Base-by-base conservation (phyloP, 2,329 filamentous ascomycete species). In the Sporothrix sp. region DNA sequence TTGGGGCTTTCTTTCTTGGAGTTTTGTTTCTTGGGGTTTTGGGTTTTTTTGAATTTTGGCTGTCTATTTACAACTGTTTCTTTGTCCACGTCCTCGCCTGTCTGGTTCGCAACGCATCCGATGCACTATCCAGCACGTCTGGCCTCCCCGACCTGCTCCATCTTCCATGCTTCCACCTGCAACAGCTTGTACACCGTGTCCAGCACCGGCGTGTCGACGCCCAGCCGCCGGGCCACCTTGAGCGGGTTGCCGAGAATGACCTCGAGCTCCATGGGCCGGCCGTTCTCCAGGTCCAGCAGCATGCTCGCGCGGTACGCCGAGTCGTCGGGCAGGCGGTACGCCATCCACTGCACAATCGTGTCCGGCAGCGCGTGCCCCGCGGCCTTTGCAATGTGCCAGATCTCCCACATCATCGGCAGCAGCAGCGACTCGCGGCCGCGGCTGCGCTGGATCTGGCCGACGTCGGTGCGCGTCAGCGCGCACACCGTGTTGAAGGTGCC, bases 201-300 rank as follows among this genome's bases (percentile, higher is more conserved):
- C 44, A 55, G 30, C 7, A 37, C 30, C 3, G 53, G 54, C 28
- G 48, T 50, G 6, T 35, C 21, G 18, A 55, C 54, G 14, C 54
- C 51, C 7, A 55, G 48, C 6, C 23, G 10, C 7, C 8, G 11
- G 2, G 54, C 65, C 39, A 62, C 47, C 43, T 55, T 55, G n/a
- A 63, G 58, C 16, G 55, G 56, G 51, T 65, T 65, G 14, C 63
- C 63, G n/a, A 66, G 58, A 27, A 66, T 63, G 20, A 63, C 62
- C 48, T 66, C 63, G 8, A 61, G 59, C 58, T 66, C 63, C 40
- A 66, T 40, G 1, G 32, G 55, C 51, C 56, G 59, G 14, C 54
- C 54, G n/a, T 52, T 54, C 10, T 65, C 48, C 25, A 57, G 59
- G 55, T 66, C 65, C 14, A 60, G 54, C 55, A 65, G 43, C 65